Evolutionary conservation across 192 early-diverging fungal genomes (phyloP), one percentile per base, ranked within the genome.

Genomic region (Physocladia obscura): DNA sequence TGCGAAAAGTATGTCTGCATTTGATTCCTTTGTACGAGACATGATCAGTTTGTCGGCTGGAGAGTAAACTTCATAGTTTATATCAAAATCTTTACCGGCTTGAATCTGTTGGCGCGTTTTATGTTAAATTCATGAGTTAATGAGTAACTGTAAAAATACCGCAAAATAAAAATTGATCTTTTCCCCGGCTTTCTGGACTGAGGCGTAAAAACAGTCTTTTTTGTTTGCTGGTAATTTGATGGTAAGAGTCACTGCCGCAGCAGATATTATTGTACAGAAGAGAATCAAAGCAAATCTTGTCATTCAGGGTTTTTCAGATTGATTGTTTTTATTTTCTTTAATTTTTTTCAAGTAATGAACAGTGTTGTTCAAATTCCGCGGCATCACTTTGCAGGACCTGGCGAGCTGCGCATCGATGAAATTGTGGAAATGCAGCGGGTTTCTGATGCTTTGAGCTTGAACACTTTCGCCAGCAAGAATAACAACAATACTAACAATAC

Each of bases 51-150:
- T 87, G 48, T 78, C 80, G 70, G 88, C 79, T 38, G 94, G 94
- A 29, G 83, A 91, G 31, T 74, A 85, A 31, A 97, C 92, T 26
- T 87, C 85, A 62, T 91, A 97, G 79, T 99, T 95, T 35, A 99
- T 90, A 74, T 99, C 97, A 78, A 96, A 97, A 37, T 90, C 84
- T 69, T 95, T 95, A 34, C 97, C 97, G 49, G 88, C 82, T 85
- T 99, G 97, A 36, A 95, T 94, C 93, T 95, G 39, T 40, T 22
- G 35, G 0, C 17, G 39, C 26, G 29, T 13, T 24, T 63, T 34
- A 26, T 21, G 15, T 62, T 24, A 62, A 27, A 8, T 15, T 22
- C 21, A 68, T 38, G 52, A n/a, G n/a, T 26, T 37, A 24, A 13
- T 21, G 49, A 68, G n/a, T 35, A 13, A 27, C 21, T n/a, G 22